These are phyloP conservation scores for Tremellales sp. DNA, from an alignment of 1,284 basidiomycete genomes.

Conservation along the genomic window DNA sequence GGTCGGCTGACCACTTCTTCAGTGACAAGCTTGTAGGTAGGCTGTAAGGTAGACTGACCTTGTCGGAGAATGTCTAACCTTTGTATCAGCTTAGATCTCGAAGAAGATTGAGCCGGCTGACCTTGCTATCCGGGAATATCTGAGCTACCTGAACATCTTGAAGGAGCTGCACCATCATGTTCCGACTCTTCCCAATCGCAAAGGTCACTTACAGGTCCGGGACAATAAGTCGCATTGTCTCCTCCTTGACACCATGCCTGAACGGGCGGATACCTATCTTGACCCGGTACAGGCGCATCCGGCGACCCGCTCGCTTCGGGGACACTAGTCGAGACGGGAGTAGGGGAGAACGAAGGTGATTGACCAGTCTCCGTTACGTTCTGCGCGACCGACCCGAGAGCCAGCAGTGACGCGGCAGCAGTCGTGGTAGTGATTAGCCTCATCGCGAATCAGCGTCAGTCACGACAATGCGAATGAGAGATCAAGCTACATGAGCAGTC, in stretches of 20 bases:
- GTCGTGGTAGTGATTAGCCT: background rate
- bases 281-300: conserved; percentile 59
- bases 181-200: no score
- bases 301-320: conserved; percentile 62
- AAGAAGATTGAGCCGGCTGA: conserved; percentile 27
- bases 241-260: conserved; percentile 50
- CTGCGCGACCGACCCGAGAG: conserved; percentile 9
- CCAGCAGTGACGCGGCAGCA: background rate
- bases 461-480: no score
- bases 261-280: conserved; percentile 62
- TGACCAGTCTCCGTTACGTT: conserved; percentile 17
- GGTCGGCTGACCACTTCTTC: conserved; percentile 58
- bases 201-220: conserved; percentile 63
- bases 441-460: background rate
- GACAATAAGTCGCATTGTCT: conserved; percentile 70
- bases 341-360: conserved; percentile 28
- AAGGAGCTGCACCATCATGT: conserved; percentile 56
- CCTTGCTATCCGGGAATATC: conserved; percentile 77
- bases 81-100: background rate
- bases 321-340: conserved; percentile 57
- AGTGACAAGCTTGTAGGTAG: background rate
- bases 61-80: conserved; percentile 66
- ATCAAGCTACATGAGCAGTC: no score
- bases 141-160: conserved; percentile 79
- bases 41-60: conserved; percentile 17